These are phyloP conservation scores for Picochlorum sp. DNA, from an alignment of 139 green algal genomes.

Conservation along the genomic window DNA sequence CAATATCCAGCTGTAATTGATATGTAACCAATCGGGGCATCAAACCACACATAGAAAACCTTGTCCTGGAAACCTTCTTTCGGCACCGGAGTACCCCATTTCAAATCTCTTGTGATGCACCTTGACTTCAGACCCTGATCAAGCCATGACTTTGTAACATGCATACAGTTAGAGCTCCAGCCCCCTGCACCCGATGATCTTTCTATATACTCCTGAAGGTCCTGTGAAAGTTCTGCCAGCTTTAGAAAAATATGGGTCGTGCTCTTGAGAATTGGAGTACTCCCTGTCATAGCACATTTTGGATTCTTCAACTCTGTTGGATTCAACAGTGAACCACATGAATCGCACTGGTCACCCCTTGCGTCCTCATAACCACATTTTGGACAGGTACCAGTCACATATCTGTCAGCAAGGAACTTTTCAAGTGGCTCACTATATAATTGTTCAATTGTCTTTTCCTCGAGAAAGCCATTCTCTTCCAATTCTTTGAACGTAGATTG, in stretches of 20 bases:
- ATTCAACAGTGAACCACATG: slow-evolving; percentile 84
- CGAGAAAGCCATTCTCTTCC: slow-evolving; percentile 24
- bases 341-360: slow-evolving; percentile 84
- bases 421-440: slow-evolving; percentile 66
- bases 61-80: slow-evolving; percentile 78
- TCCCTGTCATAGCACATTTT: slow-evolving; percentile 76
- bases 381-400: slow-evolving; percentile 87
- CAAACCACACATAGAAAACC: slow-evolving; percentile 98
- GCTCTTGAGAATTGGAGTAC: slow-evolving; percentile 45
- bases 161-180: slow-evolving; percentile 80
- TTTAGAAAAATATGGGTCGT: slow-evolving; percentile 94
- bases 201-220: slow-evolving; percentile 66
- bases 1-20: slow-evolving; percentile 90
- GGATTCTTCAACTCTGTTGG: slow-evolving; percentile 87
- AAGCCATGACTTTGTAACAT: slow-evolving; percentile 90
- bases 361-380: slow-evolving; percentile 87
- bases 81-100: slow-evolving; percentile 90
- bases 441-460: slow-evolving; percentile 73
- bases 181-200: slow-evolving; percentile 47
- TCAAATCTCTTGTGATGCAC: slow-evolving; percentile 96
- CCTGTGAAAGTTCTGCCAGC: slow-evolving; percentile 63
- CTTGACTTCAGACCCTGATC: slow-evolving; percentile 84
- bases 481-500: slow-evolving; percentile 56
- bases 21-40: slow-evolving; percentile 96
- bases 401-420: slow-evolving; percentile 95